Conservation (phyloP, 129 eudicot genomes). For the Ambrosia artemisiifolia region DNA sequence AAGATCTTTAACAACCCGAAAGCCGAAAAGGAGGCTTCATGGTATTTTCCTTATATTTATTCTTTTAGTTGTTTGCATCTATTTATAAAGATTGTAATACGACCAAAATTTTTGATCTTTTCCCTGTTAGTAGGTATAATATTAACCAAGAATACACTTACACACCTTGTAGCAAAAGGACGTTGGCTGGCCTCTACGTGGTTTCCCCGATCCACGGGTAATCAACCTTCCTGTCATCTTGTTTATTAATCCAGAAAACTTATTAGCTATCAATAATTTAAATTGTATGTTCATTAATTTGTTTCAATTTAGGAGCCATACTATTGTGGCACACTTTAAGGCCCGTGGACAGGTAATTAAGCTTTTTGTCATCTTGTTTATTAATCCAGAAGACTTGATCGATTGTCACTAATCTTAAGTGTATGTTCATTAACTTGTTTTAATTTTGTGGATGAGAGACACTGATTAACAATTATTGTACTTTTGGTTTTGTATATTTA, state of each 20-base stretch:
- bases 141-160: conserved; percentile 64
- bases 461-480: no score
- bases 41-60: conserved; percentile 21
- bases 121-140: conserved; percentile 49
- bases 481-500: no score
- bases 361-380: conserved; percentile 32
- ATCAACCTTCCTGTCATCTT: background rate
- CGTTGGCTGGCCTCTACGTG: conserved; percentile 75
- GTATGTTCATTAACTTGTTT: no score
- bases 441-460: no score
- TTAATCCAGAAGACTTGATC: no score
- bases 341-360: conserved; percentile 48
- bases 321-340: conserved; percentile 39
- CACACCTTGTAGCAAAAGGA: conserved; percentile 61
- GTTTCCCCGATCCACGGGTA: conserved; percentile 83
- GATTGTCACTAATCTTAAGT: no score
- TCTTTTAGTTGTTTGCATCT: background rate
- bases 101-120: background rate
- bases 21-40: background rate
- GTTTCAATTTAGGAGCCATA: conserved; percentile 44
- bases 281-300: background rate
- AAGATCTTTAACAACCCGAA: conserved; percentile 3
- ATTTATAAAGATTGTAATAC: background rate
- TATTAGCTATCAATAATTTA: background rate
- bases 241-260: background rate